Evolutionary conservation across 495 filamentous ascomycete genomes (phyloP).

Genomic region (Penicillium egyptiacum): DNA sequence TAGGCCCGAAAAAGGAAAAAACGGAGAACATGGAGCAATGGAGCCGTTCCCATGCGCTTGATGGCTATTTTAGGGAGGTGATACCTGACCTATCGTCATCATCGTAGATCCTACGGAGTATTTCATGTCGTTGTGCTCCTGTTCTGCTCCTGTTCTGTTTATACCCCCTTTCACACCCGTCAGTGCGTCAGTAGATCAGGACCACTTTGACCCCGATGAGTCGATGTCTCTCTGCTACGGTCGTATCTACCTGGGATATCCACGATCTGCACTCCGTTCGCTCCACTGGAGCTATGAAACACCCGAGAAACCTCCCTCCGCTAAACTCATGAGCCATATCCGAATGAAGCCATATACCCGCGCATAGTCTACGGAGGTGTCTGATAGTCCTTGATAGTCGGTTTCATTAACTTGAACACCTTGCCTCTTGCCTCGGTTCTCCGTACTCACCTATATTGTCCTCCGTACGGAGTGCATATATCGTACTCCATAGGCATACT

Average conservation of each 20-base stretch:
- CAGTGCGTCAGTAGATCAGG: neutral
- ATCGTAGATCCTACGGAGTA: slow-evolving; percentile 2
- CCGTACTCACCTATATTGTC: neutral
- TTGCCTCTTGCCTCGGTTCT: neutral
- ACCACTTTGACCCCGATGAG: neutral
- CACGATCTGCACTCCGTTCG: slow-evolving; percentile 7
- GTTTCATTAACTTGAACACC: neutral
- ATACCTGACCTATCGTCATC: slow-evolving; percentile 9
- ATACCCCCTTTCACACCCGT: neutral
- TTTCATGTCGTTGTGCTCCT: too few species aligned
- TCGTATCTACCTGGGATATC: slow-evolving; percentile 10
- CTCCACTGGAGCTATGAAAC: slow-evolving; percentile 9
- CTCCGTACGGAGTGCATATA: neutral
- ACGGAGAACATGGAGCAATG: neutral
- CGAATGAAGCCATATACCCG: slow-evolving; percentile 7
- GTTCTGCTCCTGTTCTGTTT: neutral
- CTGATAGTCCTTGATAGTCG: slow-evolving; percentile 8
- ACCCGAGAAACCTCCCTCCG: slow-evolving; percentile 2
- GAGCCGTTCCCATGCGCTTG: slow-evolving; percentile 2
- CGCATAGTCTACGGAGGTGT: slow-evolving; percentile 2
- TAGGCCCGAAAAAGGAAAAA: neutral
- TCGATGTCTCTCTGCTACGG: neutral
- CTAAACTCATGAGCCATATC: neutral
- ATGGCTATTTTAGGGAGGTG: slow-evolving; percentile 16
- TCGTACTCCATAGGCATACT: neutral